Base-by-base conservation (phyloP, 2,329 filamentous ascomycete genomes). In the Rugonectria rugulosa region DNA sequence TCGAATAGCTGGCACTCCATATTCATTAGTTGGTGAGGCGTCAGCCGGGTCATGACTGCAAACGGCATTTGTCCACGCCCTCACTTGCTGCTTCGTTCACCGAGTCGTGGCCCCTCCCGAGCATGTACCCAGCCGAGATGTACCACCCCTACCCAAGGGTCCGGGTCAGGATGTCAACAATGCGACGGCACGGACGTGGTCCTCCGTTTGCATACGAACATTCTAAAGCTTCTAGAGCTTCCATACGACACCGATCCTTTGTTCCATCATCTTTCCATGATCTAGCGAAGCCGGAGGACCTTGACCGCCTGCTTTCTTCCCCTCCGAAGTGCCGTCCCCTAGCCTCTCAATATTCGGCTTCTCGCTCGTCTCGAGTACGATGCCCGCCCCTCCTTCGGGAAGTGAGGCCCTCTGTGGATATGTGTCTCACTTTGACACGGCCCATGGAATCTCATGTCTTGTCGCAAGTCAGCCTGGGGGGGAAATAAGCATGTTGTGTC, bases 41-140 rank as follows among this genome's bases (percentile, higher is more conserved):
- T 53, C 43, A 57, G 31, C 37, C n/a, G 20, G n/a, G 47, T 15
- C 26, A 20, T 14, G 14, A 24, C 47, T 43, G 26, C 29, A 51
- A 51, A 12, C 27, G 31, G 47, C 47, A 51, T 29, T 29, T 19
- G 38, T 40, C 27, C 47, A 51, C 47, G 47, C 47, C 38, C 47
- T 51, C 38, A 43, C 29, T 51, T 51, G 29, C 47, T 51, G 29
- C 15, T 51, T 51, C 32, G 38, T 32, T 38, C 44, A 55, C 52
- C 44, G 52, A 40, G 38, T 40, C n/a, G n/a, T n/a, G n/a, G n/a
- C n/a, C n/a, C n/a, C n/a, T n/a, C 21, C 46, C 27, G 20, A 41
- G 24, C 37, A 27, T 42, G 23, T 26, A 43, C 37, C 57, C 27
- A 6, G 42, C n/a, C 12, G 29, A 24, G 27, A 32, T 12, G 27